Base-by-base conservation (phyloP, 768 basidiomycete species). In the Trametes cinnabarina region DNA sequence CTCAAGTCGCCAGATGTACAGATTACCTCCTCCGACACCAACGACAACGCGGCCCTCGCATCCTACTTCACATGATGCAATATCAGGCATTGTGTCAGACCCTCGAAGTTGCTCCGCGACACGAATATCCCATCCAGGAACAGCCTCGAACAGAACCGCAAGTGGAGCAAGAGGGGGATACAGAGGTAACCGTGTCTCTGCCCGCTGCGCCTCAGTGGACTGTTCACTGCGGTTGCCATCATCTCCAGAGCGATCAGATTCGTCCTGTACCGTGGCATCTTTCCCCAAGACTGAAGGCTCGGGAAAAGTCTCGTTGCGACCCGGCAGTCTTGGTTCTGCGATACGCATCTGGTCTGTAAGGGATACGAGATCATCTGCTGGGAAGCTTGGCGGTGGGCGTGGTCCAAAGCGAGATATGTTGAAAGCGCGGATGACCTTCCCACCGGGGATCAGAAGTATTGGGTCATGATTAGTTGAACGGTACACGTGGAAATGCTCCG, bases 391-490 rank as follows among this genome's bases (percentile, higher is more conserved):
- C 3, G 71, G 73, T 43, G 67, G 65, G 39, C 81, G 73, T 3
- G 82, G 75, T 22, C 69, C 65, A 61, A 87, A 75, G 48, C 77
- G 73, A 14, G 74, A 68, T 23, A 82, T 68, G 43, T 82, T 85
- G 62, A 80, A 66, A 15, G 85, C 66, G 32, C 66, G 74, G 57
- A 86, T 68, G 2, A 63, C 65, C 37, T 70, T 72, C 12, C 74
- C 73, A 17, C 73, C 68, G 0, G 84, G 77, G 61, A 80, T 66
- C 5, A 81, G 69, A 28, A 84, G 67, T 41, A 88, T 64, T n/a
- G 84, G 85, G 61, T 85, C 81, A 58, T 82, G 77, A 17, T 62
- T 72, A 17, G 71, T 68, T 3, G 78, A 76, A 35, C 79, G 73
- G 53, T 74, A 79, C 14, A 84, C 55, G 47, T 79, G 74, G 30